Conservation (phyloP, 2,329 filamentous ascomycete genomes). For the Pestalotiopsis sp. region DNA sequence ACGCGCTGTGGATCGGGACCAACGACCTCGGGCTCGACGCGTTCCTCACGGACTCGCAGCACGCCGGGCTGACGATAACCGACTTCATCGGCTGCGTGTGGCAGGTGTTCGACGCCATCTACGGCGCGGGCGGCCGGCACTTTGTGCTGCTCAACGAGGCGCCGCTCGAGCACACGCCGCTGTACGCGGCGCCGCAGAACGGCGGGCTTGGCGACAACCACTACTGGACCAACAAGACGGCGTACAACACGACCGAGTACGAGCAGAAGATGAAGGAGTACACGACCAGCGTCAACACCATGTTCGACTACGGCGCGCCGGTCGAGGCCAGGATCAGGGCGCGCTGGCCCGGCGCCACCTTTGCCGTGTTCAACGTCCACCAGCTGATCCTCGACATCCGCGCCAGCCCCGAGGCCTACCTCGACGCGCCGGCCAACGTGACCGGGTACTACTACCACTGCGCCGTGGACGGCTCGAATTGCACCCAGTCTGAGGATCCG, state of each 20-base stretch:
- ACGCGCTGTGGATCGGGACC: conserved; percentile 79
- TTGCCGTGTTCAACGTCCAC: conserved; percentile 71
- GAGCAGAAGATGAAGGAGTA: conserved; percentile 53
- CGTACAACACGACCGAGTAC: conserved; percentile 49
- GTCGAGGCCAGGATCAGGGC: conserved; percentile 44
- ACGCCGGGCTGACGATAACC: conserved; percentile 58
- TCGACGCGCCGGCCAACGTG: conserved; percentile 66
- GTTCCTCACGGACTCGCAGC: conserved; percentile 68
- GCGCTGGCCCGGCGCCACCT: conserved; percentile 59
- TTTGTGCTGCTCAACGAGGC: conserved; percentile 74
- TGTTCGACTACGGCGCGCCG: conserved; percentile 52
- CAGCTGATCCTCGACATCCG: conserved; percentile 67
- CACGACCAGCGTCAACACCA: conserved; percentile 49
- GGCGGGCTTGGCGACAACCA: conserved; percentile 44
- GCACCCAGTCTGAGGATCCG: conserved; percentile 40
- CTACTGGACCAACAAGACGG: conserved; percentile 49
- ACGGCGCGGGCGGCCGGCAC: conserved; percentile 66
- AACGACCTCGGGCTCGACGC: conserved; percentile 73
- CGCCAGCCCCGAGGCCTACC: conserved; percentile 59
- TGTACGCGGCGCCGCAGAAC: conserved; percentile 57
- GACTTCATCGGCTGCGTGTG: conserved; percentile 73
- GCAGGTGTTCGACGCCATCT: conserved; percentile 62
- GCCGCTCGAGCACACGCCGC: conserved; percentile 68
- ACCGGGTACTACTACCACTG: conserved; percentile 62
- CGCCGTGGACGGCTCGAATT: conserved; percentile 32